Evolutionary conservation across 345 rosid genomes (phyloP).

Genomic region (Punica granatum): DNA sequence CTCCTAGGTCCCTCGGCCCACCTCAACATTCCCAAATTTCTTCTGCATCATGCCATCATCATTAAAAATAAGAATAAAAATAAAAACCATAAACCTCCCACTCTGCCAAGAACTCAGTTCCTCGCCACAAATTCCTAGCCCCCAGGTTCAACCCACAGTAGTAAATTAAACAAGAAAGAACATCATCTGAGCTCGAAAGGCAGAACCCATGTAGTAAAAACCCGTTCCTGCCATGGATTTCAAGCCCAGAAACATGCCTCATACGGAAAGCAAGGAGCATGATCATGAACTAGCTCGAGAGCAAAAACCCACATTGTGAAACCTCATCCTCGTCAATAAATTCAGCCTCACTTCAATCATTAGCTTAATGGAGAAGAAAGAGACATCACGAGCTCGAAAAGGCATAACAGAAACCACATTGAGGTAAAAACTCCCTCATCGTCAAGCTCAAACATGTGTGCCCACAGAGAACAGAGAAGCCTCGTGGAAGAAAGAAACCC

Average conservation of each 20-base stretch:
- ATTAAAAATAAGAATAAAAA: neutral
- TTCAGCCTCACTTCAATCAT: neutral
- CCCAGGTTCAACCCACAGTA: neutral
- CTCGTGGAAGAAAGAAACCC: neutral
- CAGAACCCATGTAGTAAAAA: neutral
- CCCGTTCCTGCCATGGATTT: neutral
- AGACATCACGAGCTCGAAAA: neutral
- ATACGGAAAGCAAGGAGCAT: neutral
- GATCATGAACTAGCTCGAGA: neutral
- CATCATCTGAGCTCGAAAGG: neutral
- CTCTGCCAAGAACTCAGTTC: neutral
- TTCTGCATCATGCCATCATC: constrained; percentile 10
- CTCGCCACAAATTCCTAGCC: neutral
- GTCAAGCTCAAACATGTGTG: neutral
- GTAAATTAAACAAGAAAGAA: neutral
- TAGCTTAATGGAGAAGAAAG: neutral
- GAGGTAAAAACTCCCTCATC: neutral
- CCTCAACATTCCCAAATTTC: constrained; percentile 27
- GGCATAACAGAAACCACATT: neutral
- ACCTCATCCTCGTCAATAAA: neutral
- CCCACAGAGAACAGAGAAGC: neutral
- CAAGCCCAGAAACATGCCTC: neutral
- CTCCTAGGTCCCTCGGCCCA: constrained; percentile 41
- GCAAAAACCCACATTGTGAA: neutral
- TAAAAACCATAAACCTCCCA: neutral